Base-by-base conservation (phyloP, 345 rosid species). In the Heritiera littoralis region DNA sequence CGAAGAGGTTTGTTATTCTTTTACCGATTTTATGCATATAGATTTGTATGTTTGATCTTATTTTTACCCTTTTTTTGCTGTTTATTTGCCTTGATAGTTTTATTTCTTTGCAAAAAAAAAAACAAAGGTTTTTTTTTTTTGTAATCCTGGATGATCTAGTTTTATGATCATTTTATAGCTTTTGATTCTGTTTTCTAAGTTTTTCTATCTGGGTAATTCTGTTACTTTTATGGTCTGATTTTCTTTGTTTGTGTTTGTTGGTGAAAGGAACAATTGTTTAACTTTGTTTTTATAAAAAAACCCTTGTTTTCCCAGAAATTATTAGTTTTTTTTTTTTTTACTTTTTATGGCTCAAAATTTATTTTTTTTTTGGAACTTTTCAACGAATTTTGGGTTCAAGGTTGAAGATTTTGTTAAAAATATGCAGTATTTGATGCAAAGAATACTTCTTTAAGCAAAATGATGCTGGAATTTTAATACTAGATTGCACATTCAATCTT, bases 1-100 rank as follows among this genome's bases (percentile, higher is more conserved):
- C 28, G 6, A 66, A 49, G 61, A 59, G 80, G 87, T 84, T 59
- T 49, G 72, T 20, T 64, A 72, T 83, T 77, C 32, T 77, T 17
- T 82, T 68, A 38, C 28, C 59, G 49, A 49, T 14, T 49, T 49
- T 54, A 17, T 32, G 75, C 75, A 32, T 51, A 59, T 61, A 61
- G 40, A 12, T 23, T 59, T 59, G 13, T 8, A 23, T 20, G 0
- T 52, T 40, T 72, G 75, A 72, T 72, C 61, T 17, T 32, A 52
- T 52, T 15, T 51, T 8, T 17, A 32, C 8, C 3, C 17, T 23
- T 9, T 51, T 52, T 9, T 49, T 20, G 6, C 13, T 69, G 40
- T n/a, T 48, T 9, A 43, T 45, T 48, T 46, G 15, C 2, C 23
- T 69, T 46, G 11, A 23, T 12, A 46, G 74, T 48, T 43, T 41